Evolutionary conservation across 2,329 filamentous ascomycete genomes (phyloP).

Genomic region (Trichophyton rubrum): DNA sequence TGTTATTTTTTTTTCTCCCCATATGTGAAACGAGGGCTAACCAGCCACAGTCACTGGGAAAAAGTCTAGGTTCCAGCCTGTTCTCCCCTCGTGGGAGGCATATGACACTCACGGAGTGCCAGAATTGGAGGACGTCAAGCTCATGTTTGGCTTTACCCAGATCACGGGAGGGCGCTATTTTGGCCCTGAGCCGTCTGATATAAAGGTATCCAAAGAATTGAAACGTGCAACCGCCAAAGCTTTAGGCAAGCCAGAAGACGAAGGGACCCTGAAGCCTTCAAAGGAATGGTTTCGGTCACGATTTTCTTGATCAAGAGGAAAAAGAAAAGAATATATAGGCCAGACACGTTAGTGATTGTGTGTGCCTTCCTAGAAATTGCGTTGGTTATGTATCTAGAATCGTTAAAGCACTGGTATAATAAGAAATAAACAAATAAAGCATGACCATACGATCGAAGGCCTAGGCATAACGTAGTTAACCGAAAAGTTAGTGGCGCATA

Average conservation of each 20-base stretch:
- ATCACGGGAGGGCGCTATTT: slow-evolving; percentile 14
- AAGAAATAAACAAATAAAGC: no score
- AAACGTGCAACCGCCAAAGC: not conserved
- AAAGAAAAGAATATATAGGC: no score
- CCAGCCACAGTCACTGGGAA: slow-evolving; percentile 17
- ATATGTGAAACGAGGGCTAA: no score
- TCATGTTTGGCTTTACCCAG: slow-evolving; percentile 29
- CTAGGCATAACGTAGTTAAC: no score
- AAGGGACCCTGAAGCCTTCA: not conserved
- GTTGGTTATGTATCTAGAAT: no score
- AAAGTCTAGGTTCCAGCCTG: slow-evolving; percentile 21
- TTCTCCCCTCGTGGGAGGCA: slow-evolving; percentile 22
- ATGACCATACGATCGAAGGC: no score
- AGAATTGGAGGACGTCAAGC: slow-evolving; percentile 25
- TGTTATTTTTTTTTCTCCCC: no score
- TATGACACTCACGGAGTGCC: slow-evolving; percentile 24
- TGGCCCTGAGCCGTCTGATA: not conserved
- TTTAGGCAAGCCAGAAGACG: not conserved
- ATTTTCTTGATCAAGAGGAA: not conserved
- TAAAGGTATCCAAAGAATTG: not conserved
- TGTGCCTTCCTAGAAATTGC: no score
- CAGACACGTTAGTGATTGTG: no score
- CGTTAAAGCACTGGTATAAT: no score
- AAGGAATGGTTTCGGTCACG: not conserved
- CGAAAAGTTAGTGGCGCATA: no score